Conservation (phyloP, 805 yeast genomes). For the Saccharomycopsis capsularis region DNA sequence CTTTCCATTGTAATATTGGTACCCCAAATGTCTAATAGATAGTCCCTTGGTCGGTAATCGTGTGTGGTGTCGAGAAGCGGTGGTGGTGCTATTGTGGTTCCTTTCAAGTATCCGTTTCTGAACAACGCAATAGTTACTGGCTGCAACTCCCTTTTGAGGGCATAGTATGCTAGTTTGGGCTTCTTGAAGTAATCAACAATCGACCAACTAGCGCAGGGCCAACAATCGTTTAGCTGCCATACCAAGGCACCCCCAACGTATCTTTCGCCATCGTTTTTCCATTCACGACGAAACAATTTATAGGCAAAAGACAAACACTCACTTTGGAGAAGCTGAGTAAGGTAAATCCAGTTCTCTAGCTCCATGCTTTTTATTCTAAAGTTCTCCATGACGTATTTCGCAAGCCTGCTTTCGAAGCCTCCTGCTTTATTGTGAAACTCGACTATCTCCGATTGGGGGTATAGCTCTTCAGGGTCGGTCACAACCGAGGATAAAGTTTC, state of each 20-base stretch:
- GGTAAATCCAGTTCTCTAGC: conserved; percentile 39
- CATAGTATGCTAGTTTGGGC: conserved; percentile 42
- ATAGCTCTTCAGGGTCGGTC: conserved; percentile 33
- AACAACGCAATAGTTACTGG: conserved; percentile 23
- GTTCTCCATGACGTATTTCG: conserved; percentile 41
- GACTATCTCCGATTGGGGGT: conserved; percentile 39
- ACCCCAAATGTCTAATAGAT: conserved; percentile 36
- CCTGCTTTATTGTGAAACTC: conserved; percentile 45
- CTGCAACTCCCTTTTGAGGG: conserved; percentile 38
- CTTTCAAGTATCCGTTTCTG: conserved; percentile 4
- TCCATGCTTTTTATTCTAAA: conserved; percentile 31
- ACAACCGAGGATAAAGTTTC: conserved; percentile 34
- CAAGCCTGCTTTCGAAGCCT: conserved; percentile 41
- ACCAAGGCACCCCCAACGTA: conserved; percentile 41
- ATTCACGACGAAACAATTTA: conserved; percentile 40
- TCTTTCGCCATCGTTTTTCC: conserved; percentile 33
- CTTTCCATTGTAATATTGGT: conserved; percentile 29
- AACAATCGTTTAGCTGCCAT: conserved; percentile 50
- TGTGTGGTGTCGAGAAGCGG: conserved; percentile 23
- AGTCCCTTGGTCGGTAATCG: conserved; percentile 27
- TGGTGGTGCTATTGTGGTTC: conserved; percentile 28
- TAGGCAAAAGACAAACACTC: conserved; percentile 44
- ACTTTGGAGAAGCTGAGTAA: conserved; percentile 47
- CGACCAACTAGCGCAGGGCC: conserved; percentile 50
- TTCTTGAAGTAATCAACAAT: conserved; percentile 36